Evolutionary conservation across 306 rosid genomes (phyloP).

Genomic region (Urtica urens): DNA sequence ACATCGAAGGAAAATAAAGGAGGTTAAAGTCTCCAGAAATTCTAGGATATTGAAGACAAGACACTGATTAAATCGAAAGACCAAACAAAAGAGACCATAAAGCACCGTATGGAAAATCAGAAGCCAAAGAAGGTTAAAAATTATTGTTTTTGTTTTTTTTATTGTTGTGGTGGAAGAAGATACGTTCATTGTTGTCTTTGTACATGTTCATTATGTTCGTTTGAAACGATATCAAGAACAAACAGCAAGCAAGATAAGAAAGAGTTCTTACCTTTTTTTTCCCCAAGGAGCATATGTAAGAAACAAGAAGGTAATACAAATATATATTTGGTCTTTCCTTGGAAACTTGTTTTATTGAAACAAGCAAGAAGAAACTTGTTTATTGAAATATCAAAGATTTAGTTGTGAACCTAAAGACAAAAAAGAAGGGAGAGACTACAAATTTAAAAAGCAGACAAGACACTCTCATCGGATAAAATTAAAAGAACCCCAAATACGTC

Average conservation of each 20-base stretch:
- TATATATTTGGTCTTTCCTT: background rate
- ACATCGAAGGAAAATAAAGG: constrained; percentile 14
- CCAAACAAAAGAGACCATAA: constrained; percentile 2
- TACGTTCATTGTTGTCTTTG: no score
- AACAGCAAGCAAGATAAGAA: no score
- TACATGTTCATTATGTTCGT: no score
- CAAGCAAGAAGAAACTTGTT: no score
- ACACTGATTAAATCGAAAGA: constrained; percentile 1
- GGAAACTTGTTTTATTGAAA: constrained; percentile 11
- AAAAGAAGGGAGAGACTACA: background rate
- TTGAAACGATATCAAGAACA: no score
- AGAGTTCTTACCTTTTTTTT: no score
- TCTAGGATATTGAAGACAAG: constrained; percentile 3
- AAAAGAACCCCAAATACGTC: constrained; percentile 22
- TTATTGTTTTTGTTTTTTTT: no score
- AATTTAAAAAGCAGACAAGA: constrained; percentile 9
- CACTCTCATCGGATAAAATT: constrained; percentile 13
- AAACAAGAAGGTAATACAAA: background rate
- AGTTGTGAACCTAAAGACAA: background rate
- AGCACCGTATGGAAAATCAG: constrained; percentile 17
- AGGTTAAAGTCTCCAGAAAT: background rate
- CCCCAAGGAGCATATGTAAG: constrained; percentile 18
- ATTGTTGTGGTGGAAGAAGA: no score
- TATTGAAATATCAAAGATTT: no score
- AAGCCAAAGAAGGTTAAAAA: constrained; percentile 1